A percentile compares a stretch with the other conserved stretches of the same genome.
phyloP scores from a whole-genome alignment of 2,329 filamentous ascomycete genomes.

The Epichloe bromicola region DNA sequence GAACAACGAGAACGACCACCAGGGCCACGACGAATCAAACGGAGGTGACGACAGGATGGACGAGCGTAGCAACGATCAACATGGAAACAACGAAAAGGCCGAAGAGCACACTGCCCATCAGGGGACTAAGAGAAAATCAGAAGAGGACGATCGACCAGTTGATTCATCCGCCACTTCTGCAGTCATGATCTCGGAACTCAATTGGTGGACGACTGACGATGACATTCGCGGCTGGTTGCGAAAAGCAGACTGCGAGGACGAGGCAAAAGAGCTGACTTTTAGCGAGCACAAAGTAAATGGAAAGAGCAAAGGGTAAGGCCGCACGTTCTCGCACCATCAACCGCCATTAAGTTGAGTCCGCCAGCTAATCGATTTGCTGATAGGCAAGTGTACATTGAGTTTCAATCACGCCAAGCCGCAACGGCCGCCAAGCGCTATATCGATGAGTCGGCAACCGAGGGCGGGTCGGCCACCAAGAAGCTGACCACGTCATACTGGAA shows the following conservation, averaged over 20 bases:
- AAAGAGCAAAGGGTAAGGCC: constrained; percentile 84
- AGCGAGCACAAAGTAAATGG: constrained; percentile 98
- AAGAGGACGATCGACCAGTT: constrained; percentile 43
- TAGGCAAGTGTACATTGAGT: constrained; percentile 72
- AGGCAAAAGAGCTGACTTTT: constrained; percentile 87
- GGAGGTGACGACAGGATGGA: constrained; percentile 24
- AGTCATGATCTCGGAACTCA: constrained; percentile 75
- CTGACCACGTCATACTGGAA: constrained; percentile 63
- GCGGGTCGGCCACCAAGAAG: constrained; percentile 48
- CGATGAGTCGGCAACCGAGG: constrained; percentile 46
- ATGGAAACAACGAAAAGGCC: constrained; percentile 14
- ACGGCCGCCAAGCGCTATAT: constrained; percentile 75
- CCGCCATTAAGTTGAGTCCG: neutral
- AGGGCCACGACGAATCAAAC: constrained; percentile 20
- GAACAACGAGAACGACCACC: constrained; percentile 16
- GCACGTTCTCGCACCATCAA: no score
- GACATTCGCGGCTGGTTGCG: constrained; percentile 80
- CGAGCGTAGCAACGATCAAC: constrained; percentile 13
- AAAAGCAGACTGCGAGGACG: constrained; percentile 66
- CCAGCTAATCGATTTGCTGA: neutral
- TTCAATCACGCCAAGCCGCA: constrained; percentile 69
- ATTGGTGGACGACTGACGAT: constrained; percentile 96
- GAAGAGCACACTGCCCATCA: constrained; percentile 20
- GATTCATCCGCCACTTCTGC: constrained; percentile 53
- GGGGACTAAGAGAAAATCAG: constrained; percentile 48